Evolutionary conservation across 495 filamentous ascomycete species (phyloP).

Genomic region (Trichoderma virens): DNA sequence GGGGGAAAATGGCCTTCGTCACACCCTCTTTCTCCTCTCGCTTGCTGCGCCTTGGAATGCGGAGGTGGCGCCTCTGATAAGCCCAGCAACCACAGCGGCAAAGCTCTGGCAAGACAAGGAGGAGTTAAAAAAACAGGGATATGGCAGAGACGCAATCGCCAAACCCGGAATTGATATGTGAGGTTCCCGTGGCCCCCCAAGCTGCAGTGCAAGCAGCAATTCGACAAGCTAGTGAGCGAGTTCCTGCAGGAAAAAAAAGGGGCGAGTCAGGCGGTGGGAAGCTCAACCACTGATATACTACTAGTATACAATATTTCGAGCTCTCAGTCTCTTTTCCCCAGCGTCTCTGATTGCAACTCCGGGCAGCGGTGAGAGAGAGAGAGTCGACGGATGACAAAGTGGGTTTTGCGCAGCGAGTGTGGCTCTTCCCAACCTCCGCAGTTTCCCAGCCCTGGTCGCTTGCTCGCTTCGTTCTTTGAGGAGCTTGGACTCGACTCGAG

Average conservation of each 20-base stretch:
- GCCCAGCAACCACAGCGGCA: neutral
- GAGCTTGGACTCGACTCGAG: too few species aligned
- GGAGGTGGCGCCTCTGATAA: neutral
- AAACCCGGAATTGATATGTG: neutral
- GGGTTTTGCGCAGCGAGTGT: too few species aligned
- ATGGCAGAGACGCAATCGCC: neutral
- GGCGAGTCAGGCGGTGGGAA: neutral
- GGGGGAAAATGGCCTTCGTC: neutral
- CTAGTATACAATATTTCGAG: neutral
- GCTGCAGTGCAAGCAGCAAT: neutral
- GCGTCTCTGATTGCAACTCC: neutral
- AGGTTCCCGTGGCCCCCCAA: neutral
- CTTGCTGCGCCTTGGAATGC: neutral
- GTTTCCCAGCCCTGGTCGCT: neutral
- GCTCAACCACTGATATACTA: neutral
- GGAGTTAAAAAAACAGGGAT: neutral
- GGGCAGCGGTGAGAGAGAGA: slow-evolving; percentile 1
- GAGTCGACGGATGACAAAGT: neutral
- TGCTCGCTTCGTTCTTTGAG: too few species aligned
- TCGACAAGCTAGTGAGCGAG: neutral
- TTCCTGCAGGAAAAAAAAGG: slow-evolving; percentile 4
- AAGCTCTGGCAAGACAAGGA: neutral
- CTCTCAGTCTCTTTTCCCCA: neutral
- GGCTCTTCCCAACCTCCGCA: neutral
- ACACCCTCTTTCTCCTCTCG: neutral